phyloP scores from a whole-genome alignment of 352 stramenopile species.

The Blastocystis sp. region DNA sequence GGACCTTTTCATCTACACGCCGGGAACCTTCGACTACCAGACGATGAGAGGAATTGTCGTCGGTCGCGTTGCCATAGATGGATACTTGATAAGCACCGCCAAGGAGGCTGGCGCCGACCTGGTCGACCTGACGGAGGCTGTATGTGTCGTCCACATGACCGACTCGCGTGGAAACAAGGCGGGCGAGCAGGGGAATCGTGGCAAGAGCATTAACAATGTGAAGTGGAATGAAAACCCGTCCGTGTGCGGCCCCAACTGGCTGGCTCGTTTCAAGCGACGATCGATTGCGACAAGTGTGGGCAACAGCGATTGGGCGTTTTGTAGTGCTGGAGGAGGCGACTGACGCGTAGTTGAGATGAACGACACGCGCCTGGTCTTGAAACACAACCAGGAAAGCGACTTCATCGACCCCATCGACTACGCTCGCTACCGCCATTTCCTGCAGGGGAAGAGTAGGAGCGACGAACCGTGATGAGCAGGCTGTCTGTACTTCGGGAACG shows the following conservation, averaged over 20 bases:
- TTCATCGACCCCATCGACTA: conserved; percentile 3
- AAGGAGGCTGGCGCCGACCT: background rate
- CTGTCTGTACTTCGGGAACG: conserved; percentile 40
- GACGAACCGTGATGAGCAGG: background rate
- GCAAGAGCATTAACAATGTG: conserved; percentile 43
- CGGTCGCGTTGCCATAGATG: conserved; percentile 3
- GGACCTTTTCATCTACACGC: conserved; percentile 45
- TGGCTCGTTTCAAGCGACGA: conserved; percentile 18
- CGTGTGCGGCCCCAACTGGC: background rate
- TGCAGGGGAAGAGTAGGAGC: background rate
- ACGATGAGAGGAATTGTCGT: conserved; percentile 43
- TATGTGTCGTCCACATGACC: conserved; percentile 38
- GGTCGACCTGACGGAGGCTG: background rate
- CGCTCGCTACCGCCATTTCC: background rate
- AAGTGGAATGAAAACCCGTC: conserved; percentile 48
- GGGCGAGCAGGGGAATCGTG: conserved; percentile 9
- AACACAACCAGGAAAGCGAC: background rate
- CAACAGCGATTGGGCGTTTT: conserved; percentile 25
- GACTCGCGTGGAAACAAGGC: conserved; percentile 13
- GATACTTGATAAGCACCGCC: conserved; percentile 37
- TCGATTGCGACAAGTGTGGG: conserved; percentile 34
- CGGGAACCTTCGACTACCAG: background rate
- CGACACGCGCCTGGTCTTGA: background rate
- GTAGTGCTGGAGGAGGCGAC: background rate
- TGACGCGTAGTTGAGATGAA: background rate